A percentile compares a stretch with the other conserved stretches of the same genome.
Conservation (phyloP, 257 asterid genomes). For the Solanum chilense region DNA sequence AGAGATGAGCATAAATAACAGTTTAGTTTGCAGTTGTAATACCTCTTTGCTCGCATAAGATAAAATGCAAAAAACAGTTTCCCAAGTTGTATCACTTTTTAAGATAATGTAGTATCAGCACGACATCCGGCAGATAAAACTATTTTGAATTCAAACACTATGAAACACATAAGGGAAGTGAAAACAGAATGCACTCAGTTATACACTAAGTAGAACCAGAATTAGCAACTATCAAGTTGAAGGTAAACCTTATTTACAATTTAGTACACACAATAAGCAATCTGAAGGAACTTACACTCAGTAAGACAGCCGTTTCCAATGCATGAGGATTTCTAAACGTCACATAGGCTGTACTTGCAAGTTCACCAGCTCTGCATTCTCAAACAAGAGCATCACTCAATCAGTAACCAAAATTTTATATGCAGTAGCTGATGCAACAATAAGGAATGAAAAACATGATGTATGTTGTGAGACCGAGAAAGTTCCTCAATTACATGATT, state of each 20-base stretch:
- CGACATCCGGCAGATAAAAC: background rate
- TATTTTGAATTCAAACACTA: background rate
- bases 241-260: background rate
- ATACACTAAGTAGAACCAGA: background rate
- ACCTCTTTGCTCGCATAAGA: background rate
- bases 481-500: background rate
- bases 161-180: background rate
- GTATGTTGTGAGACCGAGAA: background rate
- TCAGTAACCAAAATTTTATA: background rate
- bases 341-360: slow-evolving; percentile 81
- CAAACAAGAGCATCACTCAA: slow-evolving; percentile 5
- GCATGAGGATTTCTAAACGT: slow-evolving; percentile 78
- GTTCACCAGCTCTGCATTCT: slow-evolving; percentile 66
- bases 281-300: slow-evolving; percentile 62
- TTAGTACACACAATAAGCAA: background rate
- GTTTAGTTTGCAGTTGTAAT: background rate
- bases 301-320: slow-evolving; percentile 89
- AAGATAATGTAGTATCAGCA: background rate
- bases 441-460: background rate
- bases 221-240: background rate
- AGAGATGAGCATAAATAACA: background rate
- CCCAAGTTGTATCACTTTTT: background rate
- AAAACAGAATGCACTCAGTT: background rate
- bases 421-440: background rate
- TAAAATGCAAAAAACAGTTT: background rate